Evolutionary conservation across 1,284 basidiomycete genomes (phyloP), one percentile per base, ranked within the genome.

Genomic region (Apiotrichum montevideense): DNA sequence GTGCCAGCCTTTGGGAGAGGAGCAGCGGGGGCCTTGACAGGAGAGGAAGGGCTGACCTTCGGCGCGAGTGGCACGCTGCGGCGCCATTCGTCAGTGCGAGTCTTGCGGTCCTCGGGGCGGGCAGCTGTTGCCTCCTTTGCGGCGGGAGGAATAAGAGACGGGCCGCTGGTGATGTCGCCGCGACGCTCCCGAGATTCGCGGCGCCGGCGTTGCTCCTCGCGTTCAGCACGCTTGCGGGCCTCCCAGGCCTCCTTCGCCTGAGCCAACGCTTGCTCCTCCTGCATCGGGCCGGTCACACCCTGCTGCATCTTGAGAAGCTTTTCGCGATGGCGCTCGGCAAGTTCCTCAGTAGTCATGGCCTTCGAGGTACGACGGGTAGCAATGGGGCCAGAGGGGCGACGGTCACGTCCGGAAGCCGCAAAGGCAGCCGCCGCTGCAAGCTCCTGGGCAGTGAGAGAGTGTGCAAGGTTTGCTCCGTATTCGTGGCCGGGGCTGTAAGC

Each of bases 301-400:
- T 71, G 61, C 61, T 78, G 75, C 46, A 78, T 55, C 49, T 66
- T 59, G 2, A 65, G 64, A n/a, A 78, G 50, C 15, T 66, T 60
- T 40, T 67, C 63, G 14, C 72, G 63, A 50, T 78, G 76, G n/a
- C 74, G 67, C 8, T 69, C 69, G 6, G 48, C 64, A 5, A 78
- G 66, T 52, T 78, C 73, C 34, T 76, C 73, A 21, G 68, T 67
- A 6, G 74, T 74, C 66, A 76, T 72, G 3, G 69, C 64, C 9
- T 61, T 59, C 48, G 53, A 45, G 1, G 39, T 32, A 13, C 58
- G 58, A 15, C 46, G 51, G n/a, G 15, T 43, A 40, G 15, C 34
- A 34, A 40, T 32, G 11, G 39, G 43, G 35, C 32, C 13, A 3
- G 8, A n/a, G 10, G 59, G 2, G 37, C 21, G n/a, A n/a, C 40